Conservation (phyloP, 2,329 filamentous ascomycete species). For the Mariannaea sp. region DNA sequence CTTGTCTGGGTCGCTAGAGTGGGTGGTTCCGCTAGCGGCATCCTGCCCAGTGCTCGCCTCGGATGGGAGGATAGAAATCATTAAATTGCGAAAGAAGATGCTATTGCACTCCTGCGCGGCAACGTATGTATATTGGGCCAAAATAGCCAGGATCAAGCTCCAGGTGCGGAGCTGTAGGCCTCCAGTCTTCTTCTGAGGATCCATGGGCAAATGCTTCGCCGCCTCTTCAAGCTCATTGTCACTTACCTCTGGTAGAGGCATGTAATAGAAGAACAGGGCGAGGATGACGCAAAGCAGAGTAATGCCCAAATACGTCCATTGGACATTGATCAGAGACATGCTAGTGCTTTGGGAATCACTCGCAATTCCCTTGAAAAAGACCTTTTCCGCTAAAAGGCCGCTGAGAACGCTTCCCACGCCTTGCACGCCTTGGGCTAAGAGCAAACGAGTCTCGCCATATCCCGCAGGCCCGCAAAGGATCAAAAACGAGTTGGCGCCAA, state of each 20-base stretch:
- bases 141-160: constrained; percentile 70
- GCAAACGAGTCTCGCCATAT: constrained; percentile 75
- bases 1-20: constrained; percentile 41
- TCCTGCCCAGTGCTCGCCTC: constrained; percentile 27
- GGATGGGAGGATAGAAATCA: constrained; percentile 48
- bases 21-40: constrained; percentile 30
- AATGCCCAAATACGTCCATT: constrained; percentile 86
- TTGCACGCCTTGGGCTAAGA: constrained; percentile 77
- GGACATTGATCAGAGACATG: constrained; percentile 70
- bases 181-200: constrained; percentile 54
- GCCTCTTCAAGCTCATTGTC: constrained; percentile 59
- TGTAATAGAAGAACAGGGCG: constrained; percentile 71
- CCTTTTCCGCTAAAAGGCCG: constrained; percentile 72
- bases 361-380: constrained; percentile 70
- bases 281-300: constrained; percentile 74
- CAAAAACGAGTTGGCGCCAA: constrained; percentile 77
- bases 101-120: constrained; percentile 72
- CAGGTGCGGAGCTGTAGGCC: constrained; percentile 60
- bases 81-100: constrained; percentile 62
- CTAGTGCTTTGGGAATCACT: constrained; percentile 35
- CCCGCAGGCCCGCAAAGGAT: constrained; percentile 73
- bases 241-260: constrained; percentile 66
- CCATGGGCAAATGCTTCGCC: constrained; percentile 53
- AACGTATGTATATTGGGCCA: constrained; percentile 80
- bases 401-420: constrained; percentile 75